Conservation (phyloP, 2,329 filamentous ascomycete species). For the Aspergillus sclerotialis region DNA sequence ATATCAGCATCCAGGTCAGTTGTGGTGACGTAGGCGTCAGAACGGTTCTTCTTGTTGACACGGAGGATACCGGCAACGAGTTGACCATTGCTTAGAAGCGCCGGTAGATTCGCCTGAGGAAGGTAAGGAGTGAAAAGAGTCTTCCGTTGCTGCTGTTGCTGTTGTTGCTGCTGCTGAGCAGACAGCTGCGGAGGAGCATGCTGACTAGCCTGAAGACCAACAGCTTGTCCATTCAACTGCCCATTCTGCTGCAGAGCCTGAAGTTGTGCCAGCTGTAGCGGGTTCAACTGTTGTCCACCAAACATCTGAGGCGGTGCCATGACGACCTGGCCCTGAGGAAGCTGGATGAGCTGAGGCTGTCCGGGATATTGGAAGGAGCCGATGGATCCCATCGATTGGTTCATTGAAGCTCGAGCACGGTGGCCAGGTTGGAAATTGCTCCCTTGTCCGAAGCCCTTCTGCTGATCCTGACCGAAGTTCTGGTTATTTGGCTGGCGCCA, state of each 20-base stretch:
- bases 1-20: slow-evolving; percentile 95
- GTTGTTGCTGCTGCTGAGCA: no score
- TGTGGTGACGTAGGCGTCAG: slow-evolving; percentile 94
- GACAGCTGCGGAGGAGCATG: slow-evolving; percentile 60
- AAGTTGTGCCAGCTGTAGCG: slow-evolving; percentile 80
- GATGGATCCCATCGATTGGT: slow-evolving; percentile 74
- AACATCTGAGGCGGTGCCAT: slow-evolving; percentile 77
- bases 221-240: slow-evolving; percentile 69
- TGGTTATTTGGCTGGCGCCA: slow-evolving; percentile 76
- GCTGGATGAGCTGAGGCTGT: slow-evolving; percentile 80
- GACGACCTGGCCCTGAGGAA: slow-evolving; percentile 74
- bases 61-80: slow-evolving; percentile 93
- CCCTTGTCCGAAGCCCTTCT: slow-evolving; percentile 58
- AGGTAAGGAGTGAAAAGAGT: slow-evolving; percentile 97
- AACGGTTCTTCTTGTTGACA: slow-evolving; percentile 99
- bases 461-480: slow-evolving; percentile 40
- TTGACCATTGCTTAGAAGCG: slow-evolving; percentile 82
- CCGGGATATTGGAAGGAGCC: slow-evolving; percentile 82
- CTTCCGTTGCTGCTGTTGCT: slow-evolving; percentile 89
- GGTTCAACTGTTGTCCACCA: slow-evolving; percentile 75
- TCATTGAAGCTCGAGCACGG: slow-evolving; percentile 75
- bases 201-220: slow-evolving; percentile 62
- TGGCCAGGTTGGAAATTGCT: slow-evolving; percentile 86
- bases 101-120: slow-evolving; percentile 86
- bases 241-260: slow-evolving; percentile 91